phyloP scores from a whole-genome alignment of 2,329 filamentous ascomycete species.

The Arthrobotrys entomopaga region DNA sequence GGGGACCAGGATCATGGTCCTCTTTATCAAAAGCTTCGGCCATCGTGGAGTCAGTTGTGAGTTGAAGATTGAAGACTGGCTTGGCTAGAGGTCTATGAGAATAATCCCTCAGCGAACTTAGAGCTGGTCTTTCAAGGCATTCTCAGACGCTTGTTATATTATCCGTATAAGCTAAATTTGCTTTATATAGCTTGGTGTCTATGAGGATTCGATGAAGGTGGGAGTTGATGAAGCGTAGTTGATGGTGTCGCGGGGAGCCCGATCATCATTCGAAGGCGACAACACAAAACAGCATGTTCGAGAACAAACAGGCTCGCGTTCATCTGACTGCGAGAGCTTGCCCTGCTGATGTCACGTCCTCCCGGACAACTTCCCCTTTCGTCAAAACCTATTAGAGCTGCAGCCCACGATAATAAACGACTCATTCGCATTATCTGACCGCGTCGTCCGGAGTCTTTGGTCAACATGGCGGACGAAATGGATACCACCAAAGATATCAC shows the following conservation, averaged over 20 bases:
- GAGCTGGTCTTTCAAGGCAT: neutral
- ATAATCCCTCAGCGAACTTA: slow-evolving; percentile 1
- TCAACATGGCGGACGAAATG: slow-evolving; percentile 51
- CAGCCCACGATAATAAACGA: slow-evolving; percentile 26
- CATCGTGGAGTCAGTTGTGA: slow-evolving; percentile 18
- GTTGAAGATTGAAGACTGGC: neutral
- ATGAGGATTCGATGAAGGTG: too few species aligned
- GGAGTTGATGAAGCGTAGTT: too few species aligned
- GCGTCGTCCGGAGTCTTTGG: slow-evolving; percentile 2
- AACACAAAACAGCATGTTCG: slow-evolving; percentile 19
- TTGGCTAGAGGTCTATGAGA: slow-evolving; percentile 12
- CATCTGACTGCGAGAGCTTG: slow-evolving; percentile 49
- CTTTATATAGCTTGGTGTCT: too few species aligned
- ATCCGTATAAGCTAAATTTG: too few species aligned
- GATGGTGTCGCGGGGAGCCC: neutral
- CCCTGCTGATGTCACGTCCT: slow-evolving; percentile 34
- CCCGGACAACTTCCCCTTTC: neutral
- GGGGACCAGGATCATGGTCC: slow-evolving; percentile 12
- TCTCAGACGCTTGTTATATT: too few species aligned
- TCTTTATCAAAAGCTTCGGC: slow-evolving; percentile 29
- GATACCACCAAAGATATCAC: slow-evolving; percentile 35
- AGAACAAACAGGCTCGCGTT: slow-evolving; percentile 43
- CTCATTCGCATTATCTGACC: neutral
- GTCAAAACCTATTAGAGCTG: slow-evolving; percentile 22
- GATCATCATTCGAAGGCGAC: slow-evolving; percentile 22